Base-by-base conservation (phyloP, 257 asterid genomes). In the Jaltomata sinuosa region DNA sequence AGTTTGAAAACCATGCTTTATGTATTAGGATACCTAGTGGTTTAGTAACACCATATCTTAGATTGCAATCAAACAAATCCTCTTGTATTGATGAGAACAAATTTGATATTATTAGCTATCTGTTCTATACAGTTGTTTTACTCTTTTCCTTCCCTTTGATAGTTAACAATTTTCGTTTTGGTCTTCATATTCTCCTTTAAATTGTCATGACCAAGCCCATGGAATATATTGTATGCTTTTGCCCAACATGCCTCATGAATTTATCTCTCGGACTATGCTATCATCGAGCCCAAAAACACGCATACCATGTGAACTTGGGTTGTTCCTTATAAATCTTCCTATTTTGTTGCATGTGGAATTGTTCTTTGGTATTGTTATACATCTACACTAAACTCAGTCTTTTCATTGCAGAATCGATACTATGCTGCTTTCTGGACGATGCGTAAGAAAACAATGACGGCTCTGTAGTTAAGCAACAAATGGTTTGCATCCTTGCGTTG, bases 391-490 rank as follows among this genome's bases (percentile, higher is more conserved):
- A 68, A 49, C 16, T 83, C 12, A 4, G 36, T 67, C 76, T 47
- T 53, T 36, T 21, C 57, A 27, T 54, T 89, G 87, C 93, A 96
- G 98, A 94, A 93, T 76, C 96, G 91, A 80, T 94, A 96, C 85
- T 79, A 86, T 81, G 93, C 98, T 40, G 95, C 99, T 83, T 94
- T 94, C 89, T 96, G 99, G 98, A 94, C 93, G 45, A 91, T 96
- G 98, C 83, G 96, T 29, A 96, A 96, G 94, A 89, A 85, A 50
- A 83, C 67, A 67, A 34, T 18, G 14, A 45, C 5, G 7, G 49
- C 62, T 50, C 3, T 49, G 5, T 77, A 77, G 81, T 77, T 47
- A 4, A 77, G 62, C 81, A 77, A 4, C 81, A 49, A 4, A 29
- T 11, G 27, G 29, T 77, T 77, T 49, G 42, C 81, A 76, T 76